phyloP scores from a whole-genome alignment of 495 filamentous ascomycete species.

The Oleoguttula mirabilis region DNA sequence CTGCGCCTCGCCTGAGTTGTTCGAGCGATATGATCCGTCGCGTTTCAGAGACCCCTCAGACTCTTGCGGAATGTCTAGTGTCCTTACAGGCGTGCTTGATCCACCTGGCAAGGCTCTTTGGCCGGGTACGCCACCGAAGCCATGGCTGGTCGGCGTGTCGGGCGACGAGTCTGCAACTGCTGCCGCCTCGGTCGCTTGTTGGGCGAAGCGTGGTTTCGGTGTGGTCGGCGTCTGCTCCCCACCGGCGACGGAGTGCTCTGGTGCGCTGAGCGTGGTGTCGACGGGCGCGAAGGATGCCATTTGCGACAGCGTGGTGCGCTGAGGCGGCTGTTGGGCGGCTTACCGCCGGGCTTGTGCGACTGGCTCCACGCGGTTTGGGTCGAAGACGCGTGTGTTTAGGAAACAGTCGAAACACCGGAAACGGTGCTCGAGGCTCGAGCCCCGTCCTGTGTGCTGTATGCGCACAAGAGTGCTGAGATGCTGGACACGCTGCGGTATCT shows the following conservation, averaged over 20 bases:
- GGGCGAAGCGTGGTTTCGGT: slow-evolving; percentile 40
- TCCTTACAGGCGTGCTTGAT: slow-evolving; percentile 42
- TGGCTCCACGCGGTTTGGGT: neutral
- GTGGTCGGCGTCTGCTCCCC: slow-evolving; percentile 52
- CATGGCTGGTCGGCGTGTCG: slow-evolving; percentile 52
- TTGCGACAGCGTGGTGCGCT: neutral
- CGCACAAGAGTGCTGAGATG: neutral
- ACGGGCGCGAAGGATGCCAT: slow-evolving; percentile 64
- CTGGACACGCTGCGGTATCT: too few relatives aligned
- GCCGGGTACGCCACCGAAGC: slow-evolving; percentile 41
- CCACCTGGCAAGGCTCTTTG: slow-evolving; percentile 52
- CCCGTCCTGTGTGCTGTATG: neutral
- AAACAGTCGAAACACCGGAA: neutral
- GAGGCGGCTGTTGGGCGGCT: slow-evolving; percentile 4
- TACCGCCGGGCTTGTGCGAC: slow-evolving; percentile 2
- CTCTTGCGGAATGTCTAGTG: slow-evolving; percentile 22
- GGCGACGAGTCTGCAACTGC: slow-evolving; percentile 29
- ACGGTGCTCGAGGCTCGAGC: neutral
- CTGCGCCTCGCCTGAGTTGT: slow-evolving; percentile 26
- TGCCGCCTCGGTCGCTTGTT: slow-evolving; percentile 27
- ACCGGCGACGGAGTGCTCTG: slow-evolving; percentile 37
- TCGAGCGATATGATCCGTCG: slow-evolving; percentile 49
- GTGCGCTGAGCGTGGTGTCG: slow-evolving; percentile 50
- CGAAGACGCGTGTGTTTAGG: neutral
- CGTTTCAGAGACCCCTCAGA: slow-evolving; percentile 37